These are phyloP conservation scores for Claviceps paspali DNA, from an alignment of 2,329 filamentous ascomycete genomes.

Conservation along the genomic window DNA sequence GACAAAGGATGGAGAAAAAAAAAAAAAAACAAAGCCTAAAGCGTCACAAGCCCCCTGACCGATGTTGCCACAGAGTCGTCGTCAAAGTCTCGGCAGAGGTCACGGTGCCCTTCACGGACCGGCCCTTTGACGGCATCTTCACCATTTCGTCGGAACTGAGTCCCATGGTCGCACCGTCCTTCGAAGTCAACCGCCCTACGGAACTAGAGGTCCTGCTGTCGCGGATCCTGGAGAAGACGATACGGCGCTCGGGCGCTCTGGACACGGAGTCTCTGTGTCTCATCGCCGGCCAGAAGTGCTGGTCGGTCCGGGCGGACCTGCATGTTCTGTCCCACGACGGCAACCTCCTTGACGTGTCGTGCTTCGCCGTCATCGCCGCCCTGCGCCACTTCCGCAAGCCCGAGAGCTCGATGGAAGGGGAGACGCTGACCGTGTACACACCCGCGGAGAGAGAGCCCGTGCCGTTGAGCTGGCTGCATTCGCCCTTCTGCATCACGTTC, in stretches of 20 bases:
- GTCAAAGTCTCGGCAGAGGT: conserved; percentile 82
- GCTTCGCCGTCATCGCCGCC: conserved; percentile 74
- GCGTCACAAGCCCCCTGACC: no score
- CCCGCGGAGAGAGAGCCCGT: conserved; percentile 79
- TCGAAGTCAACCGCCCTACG: conserved; percentile 71
- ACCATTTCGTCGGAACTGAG: conserved; percentile 82
- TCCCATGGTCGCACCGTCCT: conserved; percentile 80
- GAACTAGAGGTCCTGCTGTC: conserved; percentile 77
- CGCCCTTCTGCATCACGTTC: conserved; percentile 82
- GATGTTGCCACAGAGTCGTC: conserved; percentile 43
- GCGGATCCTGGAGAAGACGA: conserved; percentile 80
- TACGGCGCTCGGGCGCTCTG: conserved; percentile 79
- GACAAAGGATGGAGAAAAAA: neutral
- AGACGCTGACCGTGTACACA: conserved; percentile 71
- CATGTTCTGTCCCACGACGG: conserved; percentile 88
- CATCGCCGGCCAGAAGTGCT: conserved; percentile 78
- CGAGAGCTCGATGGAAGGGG: conserved; percentile 75
- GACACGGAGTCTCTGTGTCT: conserved; percentile 95
- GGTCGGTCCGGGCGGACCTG: conserved; percentile 78
- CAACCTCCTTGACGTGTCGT: conserved; percentile 73
- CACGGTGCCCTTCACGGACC: conserved; percentile 68
- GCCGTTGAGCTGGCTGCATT: conserved; percentile 77
- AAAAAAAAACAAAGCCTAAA: neutral
- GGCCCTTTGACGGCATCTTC: conserved; percentile 91
- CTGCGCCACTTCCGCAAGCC: conserved; percentile 84